Percentiles rank a stretch among this genome's conserved stretches.
Conservation (phyloP, 306 rosid genomes). For the Gastrolobium bilobum region DNA sequence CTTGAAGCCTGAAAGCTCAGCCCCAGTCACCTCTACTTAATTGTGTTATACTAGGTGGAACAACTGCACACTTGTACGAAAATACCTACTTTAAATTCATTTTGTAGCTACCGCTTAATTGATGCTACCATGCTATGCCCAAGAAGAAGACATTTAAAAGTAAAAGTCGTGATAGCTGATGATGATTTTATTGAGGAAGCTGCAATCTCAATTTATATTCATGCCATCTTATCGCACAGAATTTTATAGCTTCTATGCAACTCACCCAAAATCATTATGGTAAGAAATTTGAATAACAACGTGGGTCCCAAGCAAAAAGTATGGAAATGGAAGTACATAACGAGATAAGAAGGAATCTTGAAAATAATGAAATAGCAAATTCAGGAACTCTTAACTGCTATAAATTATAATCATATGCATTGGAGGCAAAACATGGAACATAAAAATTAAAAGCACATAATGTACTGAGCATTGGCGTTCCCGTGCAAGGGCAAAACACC, state of each 20-base stretch:
- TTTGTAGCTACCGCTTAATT: neutral
- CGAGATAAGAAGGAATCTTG: neutral
- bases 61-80: neutral
- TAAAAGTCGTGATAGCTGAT: neutral
- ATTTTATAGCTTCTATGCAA: neutral
- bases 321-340: neutral
- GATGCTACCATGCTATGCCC: neutral
- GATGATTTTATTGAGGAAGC: neutral
- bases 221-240: neutral
- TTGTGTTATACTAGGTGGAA: neutral
- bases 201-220: neutral
- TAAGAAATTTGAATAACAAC: neutral
- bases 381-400: neutral
- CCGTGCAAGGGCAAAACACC: neutral
- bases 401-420: neutral
- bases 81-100: neutral
- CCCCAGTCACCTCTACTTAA: neutral
- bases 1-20: neutral
- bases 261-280: neutral
- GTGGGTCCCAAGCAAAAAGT: neutral
- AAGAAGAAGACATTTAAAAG: slow-evolving; percentile 11
- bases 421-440: slow-evolving; percentile 12
- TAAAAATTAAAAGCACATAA: neutral
- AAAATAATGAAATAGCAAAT: neutral
- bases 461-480: neutral